Evolutionary conservation across 805 yeast genomes (phyloP), one percentile per base, ranked within the genome.

Genomic region (Torulaspora gathmanii): DNA sequence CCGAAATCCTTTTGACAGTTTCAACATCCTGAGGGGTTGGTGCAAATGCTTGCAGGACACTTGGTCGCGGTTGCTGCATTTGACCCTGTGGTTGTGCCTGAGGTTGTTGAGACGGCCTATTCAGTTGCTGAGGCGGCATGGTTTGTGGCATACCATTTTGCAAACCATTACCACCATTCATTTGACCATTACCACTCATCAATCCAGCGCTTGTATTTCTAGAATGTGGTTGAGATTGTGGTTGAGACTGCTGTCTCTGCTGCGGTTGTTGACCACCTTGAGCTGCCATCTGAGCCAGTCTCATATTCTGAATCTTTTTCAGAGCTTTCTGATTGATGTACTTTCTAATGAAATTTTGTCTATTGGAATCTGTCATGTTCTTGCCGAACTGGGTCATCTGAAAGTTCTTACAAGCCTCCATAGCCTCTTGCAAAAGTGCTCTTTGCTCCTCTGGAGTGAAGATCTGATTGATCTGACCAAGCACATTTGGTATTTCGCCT

Each of bases 1-100:
- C 83, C 46, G 81, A 73, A 34, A 89, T 74, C 45, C 74, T 74
- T 47, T 80, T 75, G 50, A 88, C 72, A 46, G 72, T 77, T 50
- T 72, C 65, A 71, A 78, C 79, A 71, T 77, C 86, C 50, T 78
- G 87, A 33, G 76, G 85, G 16, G 83, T 65, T 69, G 60, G 79
- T 25, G 60, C 60, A 44, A 60, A 49, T n/a, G 56, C 51, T 41
- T 63, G 61, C 31, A 59, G 49, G 13, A 56, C 52, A 5, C 57
- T 49, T 22, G 54, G 50, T 46, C 51, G 56, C 28, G 57, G 52
- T 31, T 46, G 58, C 25, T 29, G 52, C 40, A 29, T 33, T 47
- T 27, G 47, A 12, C 36, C 37, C 35, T 40, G 52, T 44, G 53
- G 34, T 20, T 48, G 62, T 20, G 54, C 61, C 30, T 52, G 63